Evolutionary conservation across 2,329 filamentous ascomycete genomes (phyloP), one percentile per base, ranked within the genome.

Genomic region (Neofusicoccum sp.): DNA sequence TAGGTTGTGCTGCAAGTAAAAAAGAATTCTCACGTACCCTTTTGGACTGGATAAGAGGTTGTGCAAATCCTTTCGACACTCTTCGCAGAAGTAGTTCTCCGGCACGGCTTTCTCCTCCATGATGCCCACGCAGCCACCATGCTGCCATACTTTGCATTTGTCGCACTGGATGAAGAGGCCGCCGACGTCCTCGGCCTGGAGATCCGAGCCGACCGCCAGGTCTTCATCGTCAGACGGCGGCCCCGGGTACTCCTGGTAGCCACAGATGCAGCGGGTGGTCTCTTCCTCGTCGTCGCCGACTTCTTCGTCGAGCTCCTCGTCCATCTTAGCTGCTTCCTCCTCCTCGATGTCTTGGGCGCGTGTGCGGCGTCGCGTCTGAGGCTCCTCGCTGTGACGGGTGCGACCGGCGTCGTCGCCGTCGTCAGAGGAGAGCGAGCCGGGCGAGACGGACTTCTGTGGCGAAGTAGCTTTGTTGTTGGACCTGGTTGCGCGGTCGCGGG

Each of bases 101-200:
- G 95, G 95, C 8, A 56, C 59, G 75, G 90, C 89, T 69, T 91
- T 89, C 77, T 97, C 94, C 69, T 95, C 95, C 81, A 96, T 93
- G 72, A 99, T 97, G 65, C 95, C 94, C 64, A 99, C 94, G 74
- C 95, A 99, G 65, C 93, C 94, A 71, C 95, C 95, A 76, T 99
- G 95, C 77, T 99, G 95, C 95, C 94, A 99, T 67, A 98, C 95
- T 75, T 95, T 93, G 81, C 93, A 97, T 66, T 90, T 83, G 79
- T 97, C 93, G 84, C 95, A 99, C 81, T 98, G 94, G 68, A 99
- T 93, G 78, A 97, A 99, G 78, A 98, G 90, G 59, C 93, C 94
- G 48, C 94, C 95, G 68, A 94, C 85, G 68, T 98, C 94, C 71
- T 97, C 93, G 36, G 70, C 71, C 67, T 71, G 72, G 16, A 69